Evolutionary conservation across 495 filamentous ascomycete genomes (phyloP).

Genomic region (Neurospora discreta): DNA sequence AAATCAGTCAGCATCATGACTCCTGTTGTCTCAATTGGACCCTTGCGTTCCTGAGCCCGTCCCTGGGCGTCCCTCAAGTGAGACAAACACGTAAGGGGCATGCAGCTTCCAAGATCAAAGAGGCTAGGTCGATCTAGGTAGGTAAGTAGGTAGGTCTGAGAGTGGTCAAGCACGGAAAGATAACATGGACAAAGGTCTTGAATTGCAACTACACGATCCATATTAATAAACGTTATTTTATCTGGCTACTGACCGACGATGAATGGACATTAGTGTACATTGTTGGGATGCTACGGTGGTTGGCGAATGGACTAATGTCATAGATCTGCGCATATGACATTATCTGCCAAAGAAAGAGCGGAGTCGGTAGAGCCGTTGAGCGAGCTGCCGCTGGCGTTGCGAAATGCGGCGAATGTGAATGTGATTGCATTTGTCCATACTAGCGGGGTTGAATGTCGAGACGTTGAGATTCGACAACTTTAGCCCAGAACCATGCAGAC

Average conservation of each 20-base stretch:
- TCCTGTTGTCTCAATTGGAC: not conserved
- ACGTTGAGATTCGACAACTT: not conserved
- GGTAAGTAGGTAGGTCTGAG: not conserved
- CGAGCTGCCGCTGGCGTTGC: not conserved
- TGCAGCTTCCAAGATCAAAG: not conserved
- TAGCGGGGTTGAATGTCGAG: not conserved
- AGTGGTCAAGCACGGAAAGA: not conserved
- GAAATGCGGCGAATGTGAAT: not conserved
- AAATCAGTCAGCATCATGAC: not conserved
- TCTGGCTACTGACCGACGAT: not conserved
- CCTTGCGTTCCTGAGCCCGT: not conserved
- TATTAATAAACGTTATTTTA: not conserved
- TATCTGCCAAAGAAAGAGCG: not conserved
- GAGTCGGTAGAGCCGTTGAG: not conserved
- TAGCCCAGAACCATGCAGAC: not conserved
- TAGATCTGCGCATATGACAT: not conserved
- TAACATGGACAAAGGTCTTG: not conserved
- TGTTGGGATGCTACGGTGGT: not conserved
- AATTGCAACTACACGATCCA: not conserved
- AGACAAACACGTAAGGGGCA: not conserved
- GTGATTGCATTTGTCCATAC: not conserved
- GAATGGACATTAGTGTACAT: not conserved
- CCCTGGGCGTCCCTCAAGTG: not conserved
- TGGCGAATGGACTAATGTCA: not conserved
- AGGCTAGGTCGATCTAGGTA: not conserved